phyloP scores from a whole-genome alignment of 257 asterid genomes.

The Plectranthus barbatus region DNA sequence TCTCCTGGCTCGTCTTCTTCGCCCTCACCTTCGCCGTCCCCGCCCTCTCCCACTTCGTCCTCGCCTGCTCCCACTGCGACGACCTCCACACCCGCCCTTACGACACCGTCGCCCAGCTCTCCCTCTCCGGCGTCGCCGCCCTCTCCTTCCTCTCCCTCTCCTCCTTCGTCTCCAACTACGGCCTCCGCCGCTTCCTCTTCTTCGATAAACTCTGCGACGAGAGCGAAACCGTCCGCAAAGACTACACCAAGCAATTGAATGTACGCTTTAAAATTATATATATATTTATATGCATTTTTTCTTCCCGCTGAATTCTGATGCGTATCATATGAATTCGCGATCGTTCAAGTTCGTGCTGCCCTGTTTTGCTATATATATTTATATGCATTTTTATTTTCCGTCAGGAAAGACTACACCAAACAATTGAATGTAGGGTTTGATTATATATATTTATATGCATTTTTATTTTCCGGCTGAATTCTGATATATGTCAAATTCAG shows the following conservation, averaged over 20 bases:
- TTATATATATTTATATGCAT: too few relatives aligned
- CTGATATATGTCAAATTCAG: too few relatives aligned
- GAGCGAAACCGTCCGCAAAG: conserved; percentile 77
- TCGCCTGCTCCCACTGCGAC: conserved; percentile 64
- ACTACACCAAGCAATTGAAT: conserved; percentile 59
- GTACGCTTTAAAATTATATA: too few relatives aligned
- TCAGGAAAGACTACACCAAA: too few relatives aligned
- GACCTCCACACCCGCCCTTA: conserved; percentile 61
- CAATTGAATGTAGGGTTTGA: too few relatives aligned
- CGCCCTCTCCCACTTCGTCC: conserved; percentile 55
- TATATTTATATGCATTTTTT: neutral
- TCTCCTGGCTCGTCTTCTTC: conserved; percentile 68
- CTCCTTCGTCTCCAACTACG: conserved; percentile 42
- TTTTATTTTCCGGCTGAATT: too few relatives aligned
- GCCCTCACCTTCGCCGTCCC: conserved; percentile 56
- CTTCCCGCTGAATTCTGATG: neutral
- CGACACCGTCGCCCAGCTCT: conserved; percentile 75
- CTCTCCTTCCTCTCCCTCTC: conserved; percentile 74
- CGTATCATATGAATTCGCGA: too few relatives aligned
- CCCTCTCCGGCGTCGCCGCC: conserved; percentile 64
- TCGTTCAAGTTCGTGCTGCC: too few relatives aligned
- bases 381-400: too few relatives aligned
- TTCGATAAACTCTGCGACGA: conserved; percentile 79
- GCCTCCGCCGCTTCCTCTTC: conserved; percentile 74
- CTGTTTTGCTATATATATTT: too few relatives aligned